Conservation (phyloP, 805 yeast species). For the Myxozyma melibiosi region DNA sequence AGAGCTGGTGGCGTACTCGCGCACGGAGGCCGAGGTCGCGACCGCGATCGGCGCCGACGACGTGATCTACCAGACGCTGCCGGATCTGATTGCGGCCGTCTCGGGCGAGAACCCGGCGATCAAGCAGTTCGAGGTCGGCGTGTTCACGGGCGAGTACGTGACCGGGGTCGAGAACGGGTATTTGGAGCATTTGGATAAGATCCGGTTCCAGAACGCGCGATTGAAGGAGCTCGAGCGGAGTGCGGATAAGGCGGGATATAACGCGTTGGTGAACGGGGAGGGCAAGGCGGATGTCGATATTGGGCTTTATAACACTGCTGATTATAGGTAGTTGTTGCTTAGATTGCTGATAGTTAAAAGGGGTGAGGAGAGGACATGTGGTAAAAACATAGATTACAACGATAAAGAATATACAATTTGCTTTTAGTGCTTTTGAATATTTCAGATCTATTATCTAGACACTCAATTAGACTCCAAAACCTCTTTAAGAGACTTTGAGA, state of each 20-base stretch:
- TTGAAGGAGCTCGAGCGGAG: conserved; percentile 47
- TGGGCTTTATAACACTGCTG: conserved; percentile 62
- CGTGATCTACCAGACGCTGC: conserved; percentile 83
- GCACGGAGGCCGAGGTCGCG: conserved; percentile 74
- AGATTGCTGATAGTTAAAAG: background rate
- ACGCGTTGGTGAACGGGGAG: conserved; percentile 42
- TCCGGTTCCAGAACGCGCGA: conserved; percentile 67
- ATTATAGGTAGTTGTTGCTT: conserved; percentile 42
- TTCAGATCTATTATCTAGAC: no score
- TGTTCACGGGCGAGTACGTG: conserved; percentile 89
- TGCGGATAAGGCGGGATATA: conserved; percentile 39
- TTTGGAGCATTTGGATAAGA: conserved; percentile 75
- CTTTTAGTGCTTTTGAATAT: background rate
- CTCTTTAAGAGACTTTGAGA: conserved; percentile 37
- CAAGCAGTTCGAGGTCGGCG: conserved; percentile 88
- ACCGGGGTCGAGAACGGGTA: conserved; percentile 92
- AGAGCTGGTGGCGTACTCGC: conserved; percentile 86
- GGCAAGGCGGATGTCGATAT: conserved; percentile 79
- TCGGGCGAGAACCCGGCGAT: conserved; percentile 43
- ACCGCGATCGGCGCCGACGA: conserved; percentile 82
- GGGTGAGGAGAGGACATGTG: background rate
- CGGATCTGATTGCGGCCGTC: conserved; percentile 84
- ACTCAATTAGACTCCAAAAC: conserved; percentile 3
- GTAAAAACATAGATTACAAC: background rate
- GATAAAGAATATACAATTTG: background rate